These are phyloP conservation scores for Shiraia sp. DNA, from an alignment of 2,329 filamentous ascomycete species.

Conservation along the genomic window DNA sequence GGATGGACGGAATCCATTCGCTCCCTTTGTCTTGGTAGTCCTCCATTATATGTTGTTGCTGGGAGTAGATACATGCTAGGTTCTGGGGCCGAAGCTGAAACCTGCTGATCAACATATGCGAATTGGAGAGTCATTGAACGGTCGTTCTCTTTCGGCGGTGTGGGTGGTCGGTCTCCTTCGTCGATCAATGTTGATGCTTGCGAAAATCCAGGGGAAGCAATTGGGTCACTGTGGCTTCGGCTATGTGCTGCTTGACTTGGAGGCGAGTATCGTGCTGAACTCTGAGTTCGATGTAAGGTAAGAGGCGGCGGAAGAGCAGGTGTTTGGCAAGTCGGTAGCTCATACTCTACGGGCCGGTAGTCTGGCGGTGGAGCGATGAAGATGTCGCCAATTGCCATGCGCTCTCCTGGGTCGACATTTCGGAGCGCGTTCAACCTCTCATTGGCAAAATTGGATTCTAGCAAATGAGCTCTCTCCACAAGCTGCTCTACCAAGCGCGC, in stretches of 20 bases:
- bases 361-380: conserved; percentile 43
- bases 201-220: conserved; percentile 25
- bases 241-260: conserved; percentile 16
- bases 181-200: conserved; percentile 17
- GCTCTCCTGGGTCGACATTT: conserved; percentile 34
- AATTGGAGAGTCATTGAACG: conserved; percentile 18
- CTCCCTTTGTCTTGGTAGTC: conserved; percentile 9
- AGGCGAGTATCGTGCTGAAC: conserved; percentile 8
- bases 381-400: conserved; percentile 39
- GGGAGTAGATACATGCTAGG: conserved; percentile 21
- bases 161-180: conserved; percentile 10
- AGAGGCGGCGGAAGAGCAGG: neutral
- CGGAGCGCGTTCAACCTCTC: conserved; percentile 35
- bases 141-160: conserved; percentile 7
- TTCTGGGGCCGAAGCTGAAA: conserved; percentile 16
- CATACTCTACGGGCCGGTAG: conserved; percentile 18
- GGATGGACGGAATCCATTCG: conserved; percentile 9
- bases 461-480: conserved; percentile 42
- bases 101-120: conserved; percentile 10
- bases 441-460: conserved; percentile 40
- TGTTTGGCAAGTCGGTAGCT: neutral
- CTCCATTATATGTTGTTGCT: conserved; percentile 26
- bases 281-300: neutral
- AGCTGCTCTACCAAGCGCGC: conserved; percentile 65
- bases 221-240: conserved; percentile 27